Percentiles rank a stretch among this genome's conserved stretches.
phyloP scores from a whole-genome alignment of 169 alveolate species.

The Plasmodium billcollinsi region DNA sequence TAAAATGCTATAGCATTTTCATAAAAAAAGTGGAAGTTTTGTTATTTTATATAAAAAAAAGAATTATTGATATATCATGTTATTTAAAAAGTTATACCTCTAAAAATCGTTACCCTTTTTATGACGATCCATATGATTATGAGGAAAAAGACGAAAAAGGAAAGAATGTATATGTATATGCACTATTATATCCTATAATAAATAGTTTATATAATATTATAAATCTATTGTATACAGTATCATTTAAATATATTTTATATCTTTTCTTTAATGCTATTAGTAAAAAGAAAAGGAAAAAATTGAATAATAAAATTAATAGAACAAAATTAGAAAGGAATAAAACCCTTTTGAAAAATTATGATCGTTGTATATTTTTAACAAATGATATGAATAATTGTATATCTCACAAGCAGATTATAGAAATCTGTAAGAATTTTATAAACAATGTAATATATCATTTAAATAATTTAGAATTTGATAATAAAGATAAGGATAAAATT shows the following conservation, averaged over 20 bases:
- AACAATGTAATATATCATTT: constrained; percentile 4
- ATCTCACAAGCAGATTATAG: constrained; percentile 24
- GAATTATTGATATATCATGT: too few relatives aligned
- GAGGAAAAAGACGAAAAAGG: neutral
- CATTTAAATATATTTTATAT: neutral
- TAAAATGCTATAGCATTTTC: too few relatives aligned
- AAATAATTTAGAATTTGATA: constrained; percentile 14
- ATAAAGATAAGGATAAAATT: neutral
- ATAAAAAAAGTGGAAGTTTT: too few relatives aligned
- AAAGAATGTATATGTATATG: constrained; percentile 6
- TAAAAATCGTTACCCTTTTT: too few relatives aligned
- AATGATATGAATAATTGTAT: constrained; percentile 4
- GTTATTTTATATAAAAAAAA: too few relatives aligned
- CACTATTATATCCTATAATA: constrained; percentile 21
- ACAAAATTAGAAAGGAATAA: constrained; percentile 7
- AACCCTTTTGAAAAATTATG: neutral
- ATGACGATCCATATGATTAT: too few relatives aligned
- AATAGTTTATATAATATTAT: constrained; percentile 1
- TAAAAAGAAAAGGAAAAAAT: neutral
- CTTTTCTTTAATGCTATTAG: constrained; percentile 8
- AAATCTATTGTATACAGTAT: neutral
- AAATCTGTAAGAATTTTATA: constrained; percentile 51
- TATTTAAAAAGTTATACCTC: too few relatives aligned
- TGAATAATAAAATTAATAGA: neutral
- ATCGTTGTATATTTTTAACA: constrained; percentile 36